Base-by-base conservation (phyloP, 1,284 basidiomycete species). In the Pyrrhoderma lamaoense region DNA sequence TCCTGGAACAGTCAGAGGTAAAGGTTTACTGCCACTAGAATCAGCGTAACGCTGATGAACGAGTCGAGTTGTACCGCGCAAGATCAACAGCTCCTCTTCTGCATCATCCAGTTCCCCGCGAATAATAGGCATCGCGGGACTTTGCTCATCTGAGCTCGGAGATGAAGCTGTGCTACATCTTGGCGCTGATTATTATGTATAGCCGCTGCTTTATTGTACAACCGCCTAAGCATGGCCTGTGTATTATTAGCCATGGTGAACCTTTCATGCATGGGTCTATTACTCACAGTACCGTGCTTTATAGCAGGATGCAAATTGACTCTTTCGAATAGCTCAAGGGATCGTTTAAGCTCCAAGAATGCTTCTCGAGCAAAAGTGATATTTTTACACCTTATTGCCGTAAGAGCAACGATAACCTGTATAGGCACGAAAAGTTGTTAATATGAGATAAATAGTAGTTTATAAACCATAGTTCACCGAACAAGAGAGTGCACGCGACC, bases 351-450 rank as follows among this genome's bases (percentile, higher is more conserved):
- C 23, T 53, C 50, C 27, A 47, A 21, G 25, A 52, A 47, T 8
- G 57, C 56, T 3, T 47, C 27, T 5, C 11, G 27, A 31, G 27
- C 27, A 8, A 58, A 44, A n/a, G 47, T 48, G 34, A 52, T 52
- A 11, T 38, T 31, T 3, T 53, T 48, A 19, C 53, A 37, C 25
- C 51, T 45, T 2, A 43, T 45, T 14, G 54, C 56, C 13, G 57
- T 51, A 9, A 55, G 51, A 8, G 56, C 57, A 4, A 58, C 37
- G 27, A 58, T 53, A 16, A 55, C 31, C 52, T 54, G 45, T 23
- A 46, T n/a, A n/a, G n/a, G 45, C 19, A 18, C 34, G 7, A 14
- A 14, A 13, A 8, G 27, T 3, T n/a, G 11, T 13, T 3, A 5
- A 11, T 31, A 5, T 31, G 27, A 31, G 3, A 19, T 45, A 3